Evolutionary conservation across 176 grass and related monocot genomes (phyloP).

Genomic region (Ensete ventricosum): DNA sequence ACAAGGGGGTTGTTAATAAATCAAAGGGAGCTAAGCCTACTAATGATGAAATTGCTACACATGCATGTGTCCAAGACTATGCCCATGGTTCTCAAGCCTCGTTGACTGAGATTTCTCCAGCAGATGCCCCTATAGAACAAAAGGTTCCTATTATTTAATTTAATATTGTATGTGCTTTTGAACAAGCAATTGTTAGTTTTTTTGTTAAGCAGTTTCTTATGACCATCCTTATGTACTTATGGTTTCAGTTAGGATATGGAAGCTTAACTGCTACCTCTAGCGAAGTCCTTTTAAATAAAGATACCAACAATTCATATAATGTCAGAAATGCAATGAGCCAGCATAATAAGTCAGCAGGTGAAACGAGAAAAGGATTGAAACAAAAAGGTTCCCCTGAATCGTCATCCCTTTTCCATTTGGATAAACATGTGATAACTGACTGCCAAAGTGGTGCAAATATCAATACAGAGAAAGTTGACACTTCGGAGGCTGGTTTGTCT

Average conservation of each 20-base stretch:
- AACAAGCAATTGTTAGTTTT: neutral
- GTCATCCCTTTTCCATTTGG: neutral
- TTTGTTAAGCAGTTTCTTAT: neutral
- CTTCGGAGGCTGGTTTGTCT: slow-evolving; percentile 28
- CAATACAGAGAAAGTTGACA: slow-evolving; percentile 38
- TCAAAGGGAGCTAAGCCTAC: slow-evolving; percentile 33
- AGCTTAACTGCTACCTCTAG: neutral
- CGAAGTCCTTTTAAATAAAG: neutral
- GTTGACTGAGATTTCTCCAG: slow-evolving; percentile 29
- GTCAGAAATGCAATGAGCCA: neutral
- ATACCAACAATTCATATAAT: neutral
- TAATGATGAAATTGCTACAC: slow-evolving; percentile 35
- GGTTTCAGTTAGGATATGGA: neutral
- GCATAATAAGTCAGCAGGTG: neutral
- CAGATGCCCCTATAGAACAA: slow-evolving; percentile 12
- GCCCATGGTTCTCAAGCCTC: slow-evolving; percentile 13
- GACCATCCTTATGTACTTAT: neutral
- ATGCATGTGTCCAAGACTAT: slow-evolving; percentile 29
- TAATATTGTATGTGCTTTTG: neutral
- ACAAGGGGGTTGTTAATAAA: slow-evolving; percentile 39
- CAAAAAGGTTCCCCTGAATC: neutral
- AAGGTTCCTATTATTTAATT: neutral
- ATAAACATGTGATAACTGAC: neutral
- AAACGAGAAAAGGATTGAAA: neutral
- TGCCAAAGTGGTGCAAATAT: slow-evolving; percentile 19